phyloP scores from a whole-genome alignment of 2,329 filamentous ascomycete species.

The Aspergillus fumigatiaffinis region DNA sequence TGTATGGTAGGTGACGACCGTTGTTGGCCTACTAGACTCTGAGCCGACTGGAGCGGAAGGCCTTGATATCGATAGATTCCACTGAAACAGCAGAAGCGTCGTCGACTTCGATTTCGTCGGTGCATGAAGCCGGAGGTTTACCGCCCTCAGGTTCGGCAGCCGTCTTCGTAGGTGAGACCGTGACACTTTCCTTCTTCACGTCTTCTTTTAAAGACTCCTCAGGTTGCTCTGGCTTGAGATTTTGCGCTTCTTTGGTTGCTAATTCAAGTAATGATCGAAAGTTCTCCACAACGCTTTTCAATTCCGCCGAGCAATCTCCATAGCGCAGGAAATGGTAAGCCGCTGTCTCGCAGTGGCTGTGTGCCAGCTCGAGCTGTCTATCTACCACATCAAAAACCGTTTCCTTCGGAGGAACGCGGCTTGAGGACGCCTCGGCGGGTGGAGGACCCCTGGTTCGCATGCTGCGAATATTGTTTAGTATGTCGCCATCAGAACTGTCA shows the following conservation, averaged over 20 bases:
- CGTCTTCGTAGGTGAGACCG: slow-evolving; percentile 8
- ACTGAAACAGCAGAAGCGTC: slow-evolving; percentile 30
- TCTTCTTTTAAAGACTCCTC: slow-evolving; percentile 16
- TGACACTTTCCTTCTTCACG: slow-evolving; percentile 13
- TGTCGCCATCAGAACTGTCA: slow-evolving; percentile 6
- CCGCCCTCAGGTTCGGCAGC: slow-evolving; percentile 10
- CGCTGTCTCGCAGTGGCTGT: slow-evolving; percentile 77
- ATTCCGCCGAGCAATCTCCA: slow-evolving; percentile 75
- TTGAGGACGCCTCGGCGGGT: slow-evolving; percentile 35
- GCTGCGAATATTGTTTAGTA: slow-evolving; percentile 25
- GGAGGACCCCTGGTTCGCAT: slow-evolving; percentile 16
- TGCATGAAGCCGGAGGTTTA: slow-evolving; percentile 16
- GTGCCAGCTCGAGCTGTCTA: slow-evolving; percentile 72
- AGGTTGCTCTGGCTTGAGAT: slow-evolving; percentile 51
- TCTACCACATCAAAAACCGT: slow-evolving; percentile 70
- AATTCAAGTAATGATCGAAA: slow-evolving; percentile 61
- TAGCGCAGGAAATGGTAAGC: slow-evolving; percentile 87
- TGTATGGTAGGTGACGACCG: background rate
- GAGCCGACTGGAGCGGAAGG: slow-evolving; percentile 29
- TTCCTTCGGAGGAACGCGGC: slow-evolving; percentile 50
- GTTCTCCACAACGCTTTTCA: slow-evolving; percentile 64
- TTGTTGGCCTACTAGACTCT: slow-evolving; percentile 15
- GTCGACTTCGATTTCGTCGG: slow-evolving; percentile 33
- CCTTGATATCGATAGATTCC: slow-evolving; percentile 33
- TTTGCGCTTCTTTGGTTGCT: slow-evolving; percentile 58